Conservation (phyloP, 2,329 filamentous ascomycete species). For the Aspergillus latus region DNA sequence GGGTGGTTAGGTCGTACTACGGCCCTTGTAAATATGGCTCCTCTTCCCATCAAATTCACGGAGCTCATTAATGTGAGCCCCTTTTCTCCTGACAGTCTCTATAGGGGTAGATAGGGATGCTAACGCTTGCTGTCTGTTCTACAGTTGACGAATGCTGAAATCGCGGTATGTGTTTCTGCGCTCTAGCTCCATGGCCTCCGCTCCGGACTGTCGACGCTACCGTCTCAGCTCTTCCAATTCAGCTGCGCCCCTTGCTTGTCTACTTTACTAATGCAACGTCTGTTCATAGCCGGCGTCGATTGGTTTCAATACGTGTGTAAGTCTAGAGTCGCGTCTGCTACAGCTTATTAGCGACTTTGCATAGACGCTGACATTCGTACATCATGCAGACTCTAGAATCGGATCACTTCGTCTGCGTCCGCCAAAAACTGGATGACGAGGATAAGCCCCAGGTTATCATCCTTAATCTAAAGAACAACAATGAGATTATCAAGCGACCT, state of each 20-base stretch:
- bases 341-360: neutral
- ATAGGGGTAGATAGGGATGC: slow-evolving; percentile 3
- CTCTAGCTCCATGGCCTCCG: slow-evolving; percentile 10
- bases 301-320: slow-evolving; percentile 84
- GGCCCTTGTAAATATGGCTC: slow-evolving; percentile 53
- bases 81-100: slow-evolving; percentile 29
- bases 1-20: slow-evolving; percentile 45
- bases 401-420: slow-evolving; percentile 92
- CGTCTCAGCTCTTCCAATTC: slow-evolving; percentile 5
- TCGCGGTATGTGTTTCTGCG: slow-evolving; percentile 50
- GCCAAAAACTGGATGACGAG: slow-evolving; percentile 84
- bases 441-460: slow-evolving; percentile 93
- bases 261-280: slow-evolving; percentile 28
- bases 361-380: slow-evolving; percentile 22
- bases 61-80: slow-evolving; percentile 75
- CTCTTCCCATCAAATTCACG: slow-evolving; percentile 88
- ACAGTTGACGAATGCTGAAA: slow-evolving; percentile 55
- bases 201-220: slow-evolving; percentile 14
- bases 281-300: slow-evolving; percentile 64
- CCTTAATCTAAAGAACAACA: slow-evolving; percentile 94
- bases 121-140: slow-evolving; percentile 35
- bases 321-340: slow-evolving; percentile 33
- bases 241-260: neutral
- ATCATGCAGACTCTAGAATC: slow-evolving; percentile 84
- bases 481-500: slow-evolving; percentile 88